Base-by-base conservation (phyloP, 2,329 filamentous ascomycete species). In the Penicillium sp. region DNA sequence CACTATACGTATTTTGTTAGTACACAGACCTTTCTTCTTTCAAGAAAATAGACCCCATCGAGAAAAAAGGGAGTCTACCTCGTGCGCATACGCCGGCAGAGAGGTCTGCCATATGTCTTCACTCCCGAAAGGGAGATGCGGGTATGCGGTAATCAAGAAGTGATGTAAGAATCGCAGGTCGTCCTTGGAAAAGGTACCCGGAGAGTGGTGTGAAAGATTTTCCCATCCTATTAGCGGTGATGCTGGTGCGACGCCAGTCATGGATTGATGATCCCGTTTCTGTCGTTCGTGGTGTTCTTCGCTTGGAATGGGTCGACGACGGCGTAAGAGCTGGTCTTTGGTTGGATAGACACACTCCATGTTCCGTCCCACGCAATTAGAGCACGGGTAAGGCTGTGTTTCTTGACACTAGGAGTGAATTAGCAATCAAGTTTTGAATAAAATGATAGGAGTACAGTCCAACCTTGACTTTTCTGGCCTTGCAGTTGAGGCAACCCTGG, bases 31-130 rank as follows among this genome's bases (percentile, higher is more conserved):
- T 25, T 26, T 6, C 6, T 14, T 1, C 6, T 16, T 26, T 26
- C 22, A 25, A 45, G 22, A 25, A 25, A 14, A 45, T 6, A 7
- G 10, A 25, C 22, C 26, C 22, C 11, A 22, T 13, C 10, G 14
- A 43, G 5, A 5, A 26, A 26, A 26, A 11, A 16, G 26, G 7
- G 19, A 19, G 26, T 30, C 6, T 28, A 48, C 45, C 45, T 48
- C 45, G 8, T 48, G 45, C 14, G 45, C 45, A 30, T 48, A 48
- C 5, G 45, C 45, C 5, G 88, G 87, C 10, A 91, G 83, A 59
- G 88, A 83, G 28, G 87, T 86, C 6, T 85, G 85, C 89, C 89
- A 91, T 14, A 89, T 80, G 7, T 82, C 79, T 64, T 90, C 86
- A 62, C 87, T 87, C 43, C 86, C 87, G 19, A 89, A 75, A 0